Percentiles rank a stretch among this genome's conserved stretches.
phyloP scores from a whole-genome alignment of 495 filamentous ascomycete genomes.

The Neurospora terricola region DNA sequence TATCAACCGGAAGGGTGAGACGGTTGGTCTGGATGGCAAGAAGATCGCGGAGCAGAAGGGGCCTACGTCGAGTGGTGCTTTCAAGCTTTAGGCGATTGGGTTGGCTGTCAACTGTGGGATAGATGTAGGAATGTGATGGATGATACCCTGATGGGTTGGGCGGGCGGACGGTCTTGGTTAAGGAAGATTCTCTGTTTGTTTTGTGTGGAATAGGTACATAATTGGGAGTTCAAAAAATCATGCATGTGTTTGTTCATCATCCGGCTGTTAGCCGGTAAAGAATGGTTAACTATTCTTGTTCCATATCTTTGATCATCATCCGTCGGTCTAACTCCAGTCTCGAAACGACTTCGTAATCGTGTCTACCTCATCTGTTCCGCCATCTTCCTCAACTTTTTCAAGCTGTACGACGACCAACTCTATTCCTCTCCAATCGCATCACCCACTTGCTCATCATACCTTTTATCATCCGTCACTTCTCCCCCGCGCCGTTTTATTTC shows the following conservation, averaged over 20 bases:
- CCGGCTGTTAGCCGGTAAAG: neutral
- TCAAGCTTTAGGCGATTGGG: slow-evolving; percentile 37
- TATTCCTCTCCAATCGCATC: too few species aligned
- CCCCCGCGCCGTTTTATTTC: too few species aligned
- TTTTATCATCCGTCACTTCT: too few species aligned
- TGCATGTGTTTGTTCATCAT: neutral
- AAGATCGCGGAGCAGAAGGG: slow-evolving; percentile 41
- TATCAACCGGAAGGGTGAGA: slow-evolving; percentile 82
- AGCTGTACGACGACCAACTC: too few species aligned
- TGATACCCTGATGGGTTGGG: neutral
- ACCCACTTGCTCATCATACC: too few species aligned
- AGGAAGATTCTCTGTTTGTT: neutral
- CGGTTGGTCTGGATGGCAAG: slow-evolving; percentile 73
- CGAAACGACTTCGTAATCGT: too few species aligned
- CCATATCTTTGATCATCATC: neutral
- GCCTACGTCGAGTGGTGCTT: slow-evolving; percentile 37
- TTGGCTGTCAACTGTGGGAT: neutral
- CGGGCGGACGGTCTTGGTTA: neutral
- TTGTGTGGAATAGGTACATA: neutral
- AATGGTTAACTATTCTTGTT: neutral
- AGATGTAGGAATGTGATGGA: neutral
- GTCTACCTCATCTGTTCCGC: too few species aligned
- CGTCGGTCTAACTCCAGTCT: neutral
- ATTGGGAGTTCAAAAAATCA: neutral
- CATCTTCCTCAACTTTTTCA: too few species aligned